These are phyloP conservation scores for Arthrobotrys sinensis DNA, from an alignment of 2,329 filamentous ascomycete species.

Conservation along the genomic window DNA sequence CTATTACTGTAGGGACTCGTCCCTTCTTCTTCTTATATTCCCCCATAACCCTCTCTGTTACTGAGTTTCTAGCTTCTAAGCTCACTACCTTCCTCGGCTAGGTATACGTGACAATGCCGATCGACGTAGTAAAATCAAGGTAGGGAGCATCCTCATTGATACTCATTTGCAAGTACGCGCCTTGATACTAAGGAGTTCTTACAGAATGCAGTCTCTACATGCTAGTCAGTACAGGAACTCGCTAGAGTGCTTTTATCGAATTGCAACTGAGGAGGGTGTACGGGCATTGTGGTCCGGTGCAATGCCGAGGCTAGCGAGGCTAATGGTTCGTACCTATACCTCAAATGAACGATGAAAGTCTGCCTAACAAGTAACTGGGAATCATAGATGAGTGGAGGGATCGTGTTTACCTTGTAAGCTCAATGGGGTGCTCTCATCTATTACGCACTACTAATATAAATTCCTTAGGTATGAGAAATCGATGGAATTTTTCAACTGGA, in stretches of 20 bases:
- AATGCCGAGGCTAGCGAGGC: conserved; percentile 83
- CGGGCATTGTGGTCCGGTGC: conserved; percentile 96
- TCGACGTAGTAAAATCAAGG: conserved; percentile 95
- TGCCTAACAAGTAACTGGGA: conserved; percentile 4
- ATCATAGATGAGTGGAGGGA: conserved; percentile 82
- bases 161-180: not conserved
- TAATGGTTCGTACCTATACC: conserved; percentile 72
- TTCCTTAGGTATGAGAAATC: conserved; percentile 85
- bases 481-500: conserved; percentile 84
- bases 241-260: conserved; percentile 83
- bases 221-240: conserved; percentile 90
- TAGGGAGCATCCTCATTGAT: conserved; percentile 62
- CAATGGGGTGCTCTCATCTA: not conserved
- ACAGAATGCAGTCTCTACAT: conserved; percentile 94
- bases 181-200: not conserved
- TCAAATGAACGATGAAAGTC: not conserved
- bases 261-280: conserved; percentile 90
- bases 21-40: conserved; percentile 70
- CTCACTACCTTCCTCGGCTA: not conserved
- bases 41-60: conserved; percentile 67
- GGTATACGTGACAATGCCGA: conserved; percentile 75
- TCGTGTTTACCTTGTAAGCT: conserved; percentile 90
- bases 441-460: not conserved
- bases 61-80: not conserved
- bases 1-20: conserved; percentile 82